These are phyloP conservation scores for Vitis hybrid DNA, from an alignment of 177 flowering plant genomes.

Conservation along the genomic window DNA sequence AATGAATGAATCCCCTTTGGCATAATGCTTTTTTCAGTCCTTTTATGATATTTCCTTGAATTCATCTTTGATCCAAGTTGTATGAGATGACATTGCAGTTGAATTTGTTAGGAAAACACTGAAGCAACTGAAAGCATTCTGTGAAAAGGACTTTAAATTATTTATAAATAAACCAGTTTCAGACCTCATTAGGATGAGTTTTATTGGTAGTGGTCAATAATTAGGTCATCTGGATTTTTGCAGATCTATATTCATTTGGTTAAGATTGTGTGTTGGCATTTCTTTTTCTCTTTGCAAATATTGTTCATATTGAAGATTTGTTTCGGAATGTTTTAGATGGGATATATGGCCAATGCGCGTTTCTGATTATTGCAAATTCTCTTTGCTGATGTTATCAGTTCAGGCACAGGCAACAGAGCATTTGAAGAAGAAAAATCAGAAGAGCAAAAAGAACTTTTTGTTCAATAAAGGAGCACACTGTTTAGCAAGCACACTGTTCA, in stretches of 20 bases:
- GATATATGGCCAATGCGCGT: not conserved
- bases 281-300: not conserved
- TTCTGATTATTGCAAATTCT: conserved; percentile 6
- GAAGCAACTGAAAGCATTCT: no score
- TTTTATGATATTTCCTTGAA: no score
- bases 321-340: not conserved
- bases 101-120: no score
- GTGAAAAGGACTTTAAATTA: no score
- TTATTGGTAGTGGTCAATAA: no score
- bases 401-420: conserved; percentile 64
- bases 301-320: not conserved
- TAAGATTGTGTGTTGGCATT: not conserved
- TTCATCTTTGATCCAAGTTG: no score
- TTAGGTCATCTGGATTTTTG: not conserved
- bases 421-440: conserved; percentile 41
- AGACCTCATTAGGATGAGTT: no score
- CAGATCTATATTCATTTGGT: not conserved
- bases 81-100: no score
- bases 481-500: conserved; percentile 53
- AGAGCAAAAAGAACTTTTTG: conserved; percentile 10
- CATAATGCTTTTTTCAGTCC: no score
- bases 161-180: no score
- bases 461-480: conserved; percentile 8
- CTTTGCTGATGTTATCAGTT: conserved; percentile 41
- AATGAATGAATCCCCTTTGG: no score